Conservation (phyloP, 208 protist species). For the Trypanosomatidae sp. region DNA sequence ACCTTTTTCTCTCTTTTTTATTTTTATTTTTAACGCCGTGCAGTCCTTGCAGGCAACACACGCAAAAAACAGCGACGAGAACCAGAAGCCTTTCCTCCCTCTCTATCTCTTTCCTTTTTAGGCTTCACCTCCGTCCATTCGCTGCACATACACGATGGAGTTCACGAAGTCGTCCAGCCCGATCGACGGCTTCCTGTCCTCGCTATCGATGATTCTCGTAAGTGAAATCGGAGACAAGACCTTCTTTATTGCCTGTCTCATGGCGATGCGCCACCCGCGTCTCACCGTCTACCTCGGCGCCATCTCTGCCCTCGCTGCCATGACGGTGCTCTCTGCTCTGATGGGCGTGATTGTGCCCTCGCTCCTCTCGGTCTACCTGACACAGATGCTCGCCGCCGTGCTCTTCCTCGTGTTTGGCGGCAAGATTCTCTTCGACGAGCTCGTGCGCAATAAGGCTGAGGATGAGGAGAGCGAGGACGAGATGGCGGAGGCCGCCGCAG, state of each 20-base stretch:
- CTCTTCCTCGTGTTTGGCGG: constrained; percentile 93
- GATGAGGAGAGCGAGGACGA: constrained; percentile 88
- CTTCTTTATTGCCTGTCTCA: constrained; percentile 96
- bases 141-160: too few relatives aligned
- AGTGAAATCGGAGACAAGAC: constrained; percentile 96
- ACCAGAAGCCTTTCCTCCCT: too few relatives aligned
- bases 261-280: constrained; percentile 93
- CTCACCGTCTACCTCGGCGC: constrained; percentile 87
- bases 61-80: too few relatives aligned
- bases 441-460: constrained; percentile 40
- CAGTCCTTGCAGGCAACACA: too few relatives aligned
- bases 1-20: too few relatives aligned
- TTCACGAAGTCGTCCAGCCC: constrained; percentile 12
- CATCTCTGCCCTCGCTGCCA: constrained; percentile 84
- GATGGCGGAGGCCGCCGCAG: constrained; percentile 82
- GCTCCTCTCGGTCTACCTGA: too few relatives aligned
- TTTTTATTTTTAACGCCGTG: too few relatives aligned
- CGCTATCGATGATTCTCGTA: constrained; percentile 92
- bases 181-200: constrained; percentile 84
- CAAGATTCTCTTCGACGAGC: constrained; percentile 87
- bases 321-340: constrained; percentile 93
- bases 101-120: too few relatives aligned
- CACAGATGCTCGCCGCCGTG: constrained; percentile 76
- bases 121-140: too few relatives aligned
- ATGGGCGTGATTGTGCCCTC: too few relatives aligned